Conservation (phyloP, 2,329 filamentous ascomycete genomes). For the Penicillium sp. region DNA sequence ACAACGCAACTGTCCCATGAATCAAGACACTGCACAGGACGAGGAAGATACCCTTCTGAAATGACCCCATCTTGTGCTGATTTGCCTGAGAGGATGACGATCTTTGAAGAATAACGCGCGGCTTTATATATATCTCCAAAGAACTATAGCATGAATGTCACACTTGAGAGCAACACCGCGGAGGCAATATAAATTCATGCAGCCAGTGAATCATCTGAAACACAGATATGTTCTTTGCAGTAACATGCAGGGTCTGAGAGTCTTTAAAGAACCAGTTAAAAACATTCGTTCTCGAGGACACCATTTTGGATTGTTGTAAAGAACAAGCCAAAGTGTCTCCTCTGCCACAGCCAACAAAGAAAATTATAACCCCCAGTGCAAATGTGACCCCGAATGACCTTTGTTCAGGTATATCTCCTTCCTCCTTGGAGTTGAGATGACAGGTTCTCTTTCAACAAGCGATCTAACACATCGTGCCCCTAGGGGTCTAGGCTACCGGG, state of each 20-base stretch:
- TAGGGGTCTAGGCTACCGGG: not conserved
- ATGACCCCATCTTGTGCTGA: not conserved
- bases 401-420: not conserved
- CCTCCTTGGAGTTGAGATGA: not conserved
- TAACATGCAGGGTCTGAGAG: not conserved
- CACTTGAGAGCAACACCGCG: not conserved
- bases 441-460: not conserved
- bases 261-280: too few relatives aligned
- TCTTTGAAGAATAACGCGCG: not conserved
- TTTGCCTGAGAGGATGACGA: not conserved
- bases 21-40: not conserved
- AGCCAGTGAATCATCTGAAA: conserved; percentile 4
- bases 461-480: not conserved
- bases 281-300: not conserved
- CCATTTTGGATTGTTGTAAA: not conserved
- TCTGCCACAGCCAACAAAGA: conserved; percentile 1
- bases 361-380: not conserved
- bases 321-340: not conserved
- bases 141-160: not conserved
- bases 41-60: not conserved
- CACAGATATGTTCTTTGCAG: not conserved
- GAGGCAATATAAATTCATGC: conserved; percentile 2
- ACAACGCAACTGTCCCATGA: not conserved
- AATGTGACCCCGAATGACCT: not conserved
- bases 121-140: not conserved